Conservation (phyloP, 805 yeast species). For the Phaffomyces opuntiae region DNA sequence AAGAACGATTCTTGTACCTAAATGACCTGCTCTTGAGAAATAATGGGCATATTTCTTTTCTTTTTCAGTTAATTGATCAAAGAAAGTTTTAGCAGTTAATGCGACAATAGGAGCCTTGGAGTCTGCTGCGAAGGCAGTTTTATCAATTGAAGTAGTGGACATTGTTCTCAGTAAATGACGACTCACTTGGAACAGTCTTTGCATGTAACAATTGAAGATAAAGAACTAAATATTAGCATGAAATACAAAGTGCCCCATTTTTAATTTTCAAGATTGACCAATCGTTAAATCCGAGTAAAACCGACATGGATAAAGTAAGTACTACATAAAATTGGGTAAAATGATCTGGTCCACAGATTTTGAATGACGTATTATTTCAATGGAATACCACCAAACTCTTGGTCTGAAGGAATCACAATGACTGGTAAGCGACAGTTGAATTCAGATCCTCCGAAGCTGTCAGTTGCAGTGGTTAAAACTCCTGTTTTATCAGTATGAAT, state of each 20-base stretch:
- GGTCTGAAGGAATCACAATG: slow-evolving; percentile 36
- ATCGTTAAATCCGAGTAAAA: not conserved
- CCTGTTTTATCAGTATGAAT: slow-evolving; percentile 33
- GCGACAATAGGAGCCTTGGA: slow-evolving; percentile 63
- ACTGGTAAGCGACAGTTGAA: slow-evolving; percentile 41
- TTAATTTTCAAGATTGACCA: no score
- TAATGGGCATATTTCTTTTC: slow-evolving; percentile 77
- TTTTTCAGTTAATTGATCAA: slow-evolving; percentile 50
- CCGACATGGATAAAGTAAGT: not conserved
- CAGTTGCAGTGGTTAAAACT: slow-evolving; percentile 25
- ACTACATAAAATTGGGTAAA: not conserved
- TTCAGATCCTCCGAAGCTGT: slow-evolving; percentile 30
- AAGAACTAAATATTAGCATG: not conserved
- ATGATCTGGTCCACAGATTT: not conserved
- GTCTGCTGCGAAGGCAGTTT: slow-evolving; percentile 39
- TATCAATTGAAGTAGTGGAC: slow-evolving; percentile 6
- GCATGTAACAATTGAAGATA: not conserved
- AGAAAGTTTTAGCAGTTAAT: slow-evolving; percentile 61
- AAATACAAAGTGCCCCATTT: not conserved
- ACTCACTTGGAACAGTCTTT: slow-evolving; percentile 5
- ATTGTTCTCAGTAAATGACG: slow-evolving; percentile 5
- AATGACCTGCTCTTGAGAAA: slow-evolving; percentile 76
- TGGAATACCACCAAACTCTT: slow-evolving; percentile 42
- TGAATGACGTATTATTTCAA: not conserved
- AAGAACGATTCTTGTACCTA: slow-evolving; percentile 73